Conservation (phyloP, 495 filamentous ascomycete genomes). For the Xylaria telfairii region DNA sequence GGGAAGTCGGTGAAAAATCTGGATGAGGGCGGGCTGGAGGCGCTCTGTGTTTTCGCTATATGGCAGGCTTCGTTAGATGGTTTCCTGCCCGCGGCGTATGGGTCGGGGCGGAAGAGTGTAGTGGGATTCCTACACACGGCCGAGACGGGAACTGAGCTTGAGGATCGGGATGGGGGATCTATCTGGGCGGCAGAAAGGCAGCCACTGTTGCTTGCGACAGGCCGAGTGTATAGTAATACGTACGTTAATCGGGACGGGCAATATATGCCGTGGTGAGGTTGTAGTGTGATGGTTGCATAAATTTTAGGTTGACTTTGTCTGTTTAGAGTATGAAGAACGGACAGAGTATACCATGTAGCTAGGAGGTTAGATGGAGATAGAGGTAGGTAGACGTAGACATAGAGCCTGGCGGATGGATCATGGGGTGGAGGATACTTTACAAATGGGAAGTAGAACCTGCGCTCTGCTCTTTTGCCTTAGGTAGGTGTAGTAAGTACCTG, state of each 20-base stretch:
- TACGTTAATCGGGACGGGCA: constrained; percentile 5
- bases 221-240: not conserved
- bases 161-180: not conserved
- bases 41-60: not conserved
- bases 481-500: too few relatives aligned
- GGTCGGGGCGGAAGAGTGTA: constrained; percentile 1
- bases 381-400: not conserved
- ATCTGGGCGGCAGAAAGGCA: not conserved
- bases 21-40: not conserved
- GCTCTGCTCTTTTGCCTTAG: too few relatives aligned
- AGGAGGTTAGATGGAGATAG: too few relatives aligned
- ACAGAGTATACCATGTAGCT: too few relatives aligned
- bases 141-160: not conserved
- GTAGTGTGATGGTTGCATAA: constrained; percentile 5
- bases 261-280: not conserved
- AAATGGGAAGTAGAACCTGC: too few relatives aligned
- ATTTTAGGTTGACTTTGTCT: constrained; percentile 4
- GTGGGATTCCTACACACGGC: not conserved
- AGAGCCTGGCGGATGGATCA: too few relatives aligned
- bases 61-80: not conserved
- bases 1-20: not conserved
- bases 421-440: too few relatives aligned
- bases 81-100: not conserved
- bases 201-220: not conserved
- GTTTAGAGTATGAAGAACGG: not conserved